Evolutionary conservation across 2,329 filamentous ascomycete genomes (phyloP), one percentile per base, ranked within the genome.

Genomic region (Fusarium caatingaense): DNA sequence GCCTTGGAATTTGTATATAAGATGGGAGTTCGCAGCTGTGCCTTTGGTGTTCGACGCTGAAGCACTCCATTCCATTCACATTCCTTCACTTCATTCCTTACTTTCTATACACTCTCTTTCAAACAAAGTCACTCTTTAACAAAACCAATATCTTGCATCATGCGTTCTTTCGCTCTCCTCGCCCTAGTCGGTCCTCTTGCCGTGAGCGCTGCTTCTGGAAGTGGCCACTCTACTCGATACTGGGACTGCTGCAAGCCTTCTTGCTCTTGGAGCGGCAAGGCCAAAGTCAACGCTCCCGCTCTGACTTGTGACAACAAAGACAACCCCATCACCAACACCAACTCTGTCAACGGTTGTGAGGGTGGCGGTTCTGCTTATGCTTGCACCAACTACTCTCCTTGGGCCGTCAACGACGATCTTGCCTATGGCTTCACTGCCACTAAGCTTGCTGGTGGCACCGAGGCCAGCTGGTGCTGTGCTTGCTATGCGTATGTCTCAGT

Each of bases 201-300:
- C 46, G 68, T 75, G 56, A 66, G 58, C 49, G 75, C 74, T 58
- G 68, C 74, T 64, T 77, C 75, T 56, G 75, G 75, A 58, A 71
- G 62, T 30, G 76, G 76, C 20, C 65, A 68, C 23, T 76, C 74
- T 27, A 75, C 69, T 32, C 75, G 85, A 63, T 87, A 86, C 76
- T 87, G 87, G 86, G 90, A 92, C 77, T 92, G 90, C 82, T 92
- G 90, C 82, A 92, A 93, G 82, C 86, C 89, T 25, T 90, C 88
- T 21, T 92, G 89, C 77, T 83, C 83, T 6, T 88, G 89, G 89
- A 76, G 82, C 15, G 83, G 78, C 56, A 91, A 91, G 77, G 87
- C 85, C 16, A 66, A 81, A 42, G 83, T 88, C 76, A 80, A 78
- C 61, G 56, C 71, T 12, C 85, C 87, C 16, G 85, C 89, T 37